Base-by-base conservation (phyloP, 345 rosid species). In the Raphanus sativus region DNA sequence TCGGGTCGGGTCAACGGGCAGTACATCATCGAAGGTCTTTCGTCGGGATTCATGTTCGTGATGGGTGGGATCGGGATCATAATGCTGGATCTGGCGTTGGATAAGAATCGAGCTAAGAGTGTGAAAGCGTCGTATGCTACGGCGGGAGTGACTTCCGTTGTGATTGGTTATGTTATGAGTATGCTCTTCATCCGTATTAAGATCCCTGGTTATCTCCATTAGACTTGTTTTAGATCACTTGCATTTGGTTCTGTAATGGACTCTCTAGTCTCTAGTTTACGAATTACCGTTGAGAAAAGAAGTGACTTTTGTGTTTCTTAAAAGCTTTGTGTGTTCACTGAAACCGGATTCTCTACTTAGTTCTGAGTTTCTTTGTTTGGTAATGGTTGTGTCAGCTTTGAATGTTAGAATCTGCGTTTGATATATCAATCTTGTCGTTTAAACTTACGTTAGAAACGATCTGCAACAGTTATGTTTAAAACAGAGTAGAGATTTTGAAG, bases 141-240 rank as follows among this genome's bases (percentile, higher is more conserved):
- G 0, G 96, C 96, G 3, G 98, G 98, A 32, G 75, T 92, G 72
- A 76, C 92, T 0, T 92, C 96, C 4, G 58, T 94, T 25, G 85
- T 88, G 40, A 74, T 90, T 21, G 91, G 92, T 62, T 90, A 94
- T 85, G 86, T 91, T 8, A 94, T 90, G 98, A 88, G 89, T 80
- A 94, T 89, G 92, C 98, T 94, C 67, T 94, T 94, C 67, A 88
- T 95, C 78, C 98, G 99, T 55, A 95, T 92, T 75, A 95, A 95
- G 86, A 95, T 95, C 86, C 99, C 99, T 16, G 99, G 85, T 70
- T 95, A 95, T 83, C 94, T 95, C 30, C 77, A 56, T 16, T 81
- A 81, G 6, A 1, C 8, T 56, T 61, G 54, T 48, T 48, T 13
- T 60, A 74, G 29, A 50, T 79, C 30, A 12, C 74, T 52, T 50